Evolutionary conservation across 768 basidiomycete species (phyloP).

Genomic region (Kockovaella imperatae): DNA sequence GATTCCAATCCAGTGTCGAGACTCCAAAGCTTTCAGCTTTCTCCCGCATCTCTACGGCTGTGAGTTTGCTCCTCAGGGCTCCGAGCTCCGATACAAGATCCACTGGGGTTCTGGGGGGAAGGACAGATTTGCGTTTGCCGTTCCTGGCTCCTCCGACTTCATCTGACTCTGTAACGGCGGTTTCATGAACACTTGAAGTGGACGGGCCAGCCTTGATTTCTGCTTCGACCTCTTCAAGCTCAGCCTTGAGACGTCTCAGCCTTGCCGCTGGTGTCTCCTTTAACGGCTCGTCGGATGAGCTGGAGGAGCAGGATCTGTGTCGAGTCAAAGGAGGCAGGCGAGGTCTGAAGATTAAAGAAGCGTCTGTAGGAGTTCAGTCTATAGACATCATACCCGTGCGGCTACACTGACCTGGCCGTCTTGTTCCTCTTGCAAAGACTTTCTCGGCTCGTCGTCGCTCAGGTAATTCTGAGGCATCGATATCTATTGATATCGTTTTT

Average conservation of each 20-base stretch:
- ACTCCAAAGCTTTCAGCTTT: no score
- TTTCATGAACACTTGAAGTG: neutral
- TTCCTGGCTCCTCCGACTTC: constrained; percentile 46
- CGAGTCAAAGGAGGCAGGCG: constrained; percentile 16
- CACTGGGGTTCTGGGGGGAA: constrained; percentile 12
- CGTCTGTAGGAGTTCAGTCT: constrained; percentile 3
- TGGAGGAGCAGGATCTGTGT: constrained; percentile 9
- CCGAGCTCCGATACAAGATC: constrained; percentile 18
- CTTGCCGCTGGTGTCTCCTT: constrained; percentile 44
- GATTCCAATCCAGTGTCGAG: no score
- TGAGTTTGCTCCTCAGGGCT: constrained; percentile 22
- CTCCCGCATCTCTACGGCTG: constrained; percentile 12
- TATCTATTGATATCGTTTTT: constrained; percentile 12
- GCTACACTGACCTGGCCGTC: neutral
- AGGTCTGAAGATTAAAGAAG: constrained; percentile 25
- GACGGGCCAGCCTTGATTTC: constrained; percentile 7
- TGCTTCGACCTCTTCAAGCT: constrained; percentile 67
- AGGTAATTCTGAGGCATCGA: constrained; percentile 27
- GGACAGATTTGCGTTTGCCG: constrained; percentile 57
- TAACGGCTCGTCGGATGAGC: constrained; percentile 11
- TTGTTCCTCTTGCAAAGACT: constrained; percentile 30
- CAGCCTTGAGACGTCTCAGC: constrained; percentile 57
- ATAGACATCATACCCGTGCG: neutral
- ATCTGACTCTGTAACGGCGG: neutral
- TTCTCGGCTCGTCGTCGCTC: constrained; percentile 24